Base-by-base conservation (phyloP, 257 asterid species). In the Knoxia roxburghii region DNA sequence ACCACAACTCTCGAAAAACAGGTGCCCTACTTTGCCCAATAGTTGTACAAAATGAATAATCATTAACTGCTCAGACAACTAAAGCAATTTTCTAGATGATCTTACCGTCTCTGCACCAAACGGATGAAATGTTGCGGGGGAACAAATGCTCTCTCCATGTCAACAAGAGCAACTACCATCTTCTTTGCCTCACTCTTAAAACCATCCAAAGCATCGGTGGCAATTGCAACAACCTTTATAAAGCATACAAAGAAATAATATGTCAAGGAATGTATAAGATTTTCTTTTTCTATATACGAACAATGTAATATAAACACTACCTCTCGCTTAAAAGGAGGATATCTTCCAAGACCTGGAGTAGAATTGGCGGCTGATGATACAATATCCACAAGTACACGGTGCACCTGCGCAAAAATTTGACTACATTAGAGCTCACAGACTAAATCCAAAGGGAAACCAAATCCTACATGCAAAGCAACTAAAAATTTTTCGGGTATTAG, bases 101-200 rank as follows among this genome's bases (percentile, higher is more conserved):
- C 87, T 68, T 82, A 94, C 97, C 96, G 84, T 77, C 97, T 83
- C 82, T 90, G 99, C 71, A 94, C 96, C 77, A 94, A 74, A 62
- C 96, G 97, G 64, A 94, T 88, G 68, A 94, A 94, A 77, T 94
- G 99, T 72, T 94, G 99, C 7, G 99, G 96, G 64, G 99, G 99
- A 66, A 93, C 99, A 83, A 86, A 93, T 49, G 95, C 99, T 43
- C 96, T 86, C 79, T 93, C 97, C 99, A 93, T 93, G 86, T 93
- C 97, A 48, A 93, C 99, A 80, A 93, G 95, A 30, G 96, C 97
- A 72, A 90, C 97, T 40, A 93, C 99, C 97, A 93, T 93, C 72
- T 76, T 90, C 80, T 82, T 88, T 13, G 99, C 91, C 75, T 93
- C 96, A 71, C 17, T 78, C 83, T 88, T 93, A 80, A 86, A 93